These are phyloP conservation scores for Teratosphaeria epicoccoides DNA, from an alignment of 2,329 filamentous ascomycete genomes.

Conservation along the genomic window DNA sequence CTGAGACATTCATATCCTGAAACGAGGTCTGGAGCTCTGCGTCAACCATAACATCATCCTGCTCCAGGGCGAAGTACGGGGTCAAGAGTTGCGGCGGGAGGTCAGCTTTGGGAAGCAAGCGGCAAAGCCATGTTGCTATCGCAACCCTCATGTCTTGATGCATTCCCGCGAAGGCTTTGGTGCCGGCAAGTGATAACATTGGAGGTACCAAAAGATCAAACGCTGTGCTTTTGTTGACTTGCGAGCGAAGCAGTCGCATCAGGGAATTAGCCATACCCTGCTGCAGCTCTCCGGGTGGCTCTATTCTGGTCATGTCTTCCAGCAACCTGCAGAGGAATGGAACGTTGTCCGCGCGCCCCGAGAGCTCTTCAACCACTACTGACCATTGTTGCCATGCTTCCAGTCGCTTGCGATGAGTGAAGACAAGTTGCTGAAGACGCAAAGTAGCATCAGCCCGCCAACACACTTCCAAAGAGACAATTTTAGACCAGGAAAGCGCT, in stretches of 20 bases:
- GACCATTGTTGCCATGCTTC: constrained; percentile 14
- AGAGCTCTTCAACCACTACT: constrained; percentile 6
- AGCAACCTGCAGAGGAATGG: constrained; percentile 9
- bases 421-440: constrained; percentile 12
- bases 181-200: constrained; percentile 5
- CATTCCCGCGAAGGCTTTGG: constrained; percentile 9
- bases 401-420: constrained; percentile 7
- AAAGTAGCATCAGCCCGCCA: constrained; percentile 16
- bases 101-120: constrained; percentile 8
- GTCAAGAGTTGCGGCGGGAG: constrained; percentile 7
- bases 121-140: constrained; percentile 13
- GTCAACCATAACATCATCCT: constrained; percentile 18
- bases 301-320: constrained; percentile 1
- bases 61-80: constrained; percentile 11
- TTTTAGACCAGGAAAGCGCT: constrained; percentile 16
- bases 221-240: background rate
- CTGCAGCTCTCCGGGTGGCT: constrained; percentile 8
- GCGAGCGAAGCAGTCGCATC: constrained; percentile 6
- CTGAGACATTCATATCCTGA: constrained; percentile 9
- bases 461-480: constrained; percentile 7
- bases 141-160: constrained; percentile 19
- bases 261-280: constrained; percentile 8
- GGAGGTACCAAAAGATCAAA: constrained; percentile 12
- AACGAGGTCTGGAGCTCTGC: constrained; percentile 12
- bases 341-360: constrained; percentile 6